Conservation (phyloP, 192 early-diverging fungal genomes). For the Paraglomus occultum region DNA sequence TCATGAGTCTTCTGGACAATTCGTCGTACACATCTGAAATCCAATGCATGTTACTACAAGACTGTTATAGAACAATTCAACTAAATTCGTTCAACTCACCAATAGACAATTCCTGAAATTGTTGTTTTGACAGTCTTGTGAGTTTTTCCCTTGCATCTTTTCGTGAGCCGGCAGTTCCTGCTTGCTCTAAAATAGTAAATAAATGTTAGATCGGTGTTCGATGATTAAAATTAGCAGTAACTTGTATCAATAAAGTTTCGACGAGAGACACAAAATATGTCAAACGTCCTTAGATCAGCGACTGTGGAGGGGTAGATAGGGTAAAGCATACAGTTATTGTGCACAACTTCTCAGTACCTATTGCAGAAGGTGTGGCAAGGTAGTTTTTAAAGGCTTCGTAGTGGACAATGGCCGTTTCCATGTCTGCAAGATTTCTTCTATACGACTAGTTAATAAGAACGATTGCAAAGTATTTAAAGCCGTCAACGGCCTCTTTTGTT, state of each 20-base stretch:
- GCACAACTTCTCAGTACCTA: slow-evolving; percentile 30
- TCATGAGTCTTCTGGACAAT: slow-evolving; percentile 63
- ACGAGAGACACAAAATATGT: neutral
- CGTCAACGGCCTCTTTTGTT: too few species aligned
- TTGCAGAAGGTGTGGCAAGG: slow-evolving; percentile 47
- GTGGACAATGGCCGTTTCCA: slow-evolving; percentile 50
- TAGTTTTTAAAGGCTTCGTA: slow-evolving; percentile 53
- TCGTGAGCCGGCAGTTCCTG: slow-evolving; percentile 43
- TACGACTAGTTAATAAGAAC: too few species aligned
- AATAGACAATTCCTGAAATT: slow-evolving; percentile 94
- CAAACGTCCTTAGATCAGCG: neutral
- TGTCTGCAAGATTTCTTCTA: neutral
- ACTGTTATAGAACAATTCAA: too few species aligned
- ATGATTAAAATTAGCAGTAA: neutral
- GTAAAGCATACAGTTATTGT: too few species aligned
- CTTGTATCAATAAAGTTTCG: neutral
- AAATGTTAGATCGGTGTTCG: neutral
- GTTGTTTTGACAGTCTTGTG: slow-evolving; percentile 68
- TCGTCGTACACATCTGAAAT: slow-evolving; percentile 98
- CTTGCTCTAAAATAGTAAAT: slow-evolving; percentile 37
- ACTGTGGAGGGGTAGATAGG: neutral
- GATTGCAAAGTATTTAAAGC: too few species aligned
- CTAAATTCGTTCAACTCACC: too few species aligned
- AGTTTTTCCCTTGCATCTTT: slow-evolving; percentile 72
- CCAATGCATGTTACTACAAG: too few species aligned